These are phyloP conservation scores for Populus tomentosa DNA, from an alignment of 441 rosid genomes.

Conservation along the genomic window DNA sequence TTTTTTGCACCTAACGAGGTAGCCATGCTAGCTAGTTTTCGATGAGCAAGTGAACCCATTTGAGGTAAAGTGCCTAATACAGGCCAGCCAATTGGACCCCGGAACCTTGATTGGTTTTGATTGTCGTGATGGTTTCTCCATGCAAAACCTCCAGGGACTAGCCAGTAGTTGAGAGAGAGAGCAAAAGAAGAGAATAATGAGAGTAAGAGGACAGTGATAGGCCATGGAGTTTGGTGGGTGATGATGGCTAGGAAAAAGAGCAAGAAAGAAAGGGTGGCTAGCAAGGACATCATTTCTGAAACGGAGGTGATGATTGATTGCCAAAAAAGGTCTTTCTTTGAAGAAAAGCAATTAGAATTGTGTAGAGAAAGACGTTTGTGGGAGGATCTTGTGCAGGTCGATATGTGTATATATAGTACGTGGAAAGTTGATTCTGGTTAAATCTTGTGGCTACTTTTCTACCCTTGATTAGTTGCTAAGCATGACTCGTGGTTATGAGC, in stretches of 20 bases:
- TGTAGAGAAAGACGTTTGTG: slow-evolving; percentile 20
- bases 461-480: slow-evolving; percentile 27
- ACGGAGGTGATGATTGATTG: neutral
- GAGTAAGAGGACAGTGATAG: slow-evolving; percentile 19
- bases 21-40: slow-evolving; percentile 49
- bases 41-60: slow-evolving; percentile 64
- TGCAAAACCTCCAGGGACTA: slow-evolving; percentile 66
- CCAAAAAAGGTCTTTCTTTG: neutral
- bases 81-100: slow-evolving; percentile 56
- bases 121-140: slow-evolving; percentile 43
- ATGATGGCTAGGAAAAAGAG: slow-evolving; percentile 7
- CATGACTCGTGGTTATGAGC: neutral
- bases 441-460: slow-evolving; percentile 8
- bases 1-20: slow-evolving; percentile 35
- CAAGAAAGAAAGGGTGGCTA: slow-evolving; percentile 16
- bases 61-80: slow-evolving; percentile 41
- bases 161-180: slow-evolving; percentile 31
- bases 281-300: slow-evolving; percentile 20
- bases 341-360: slow-evolving; percentile 7
- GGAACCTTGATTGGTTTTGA: slow-evolving; percentile 17
- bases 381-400: slow-evolving; percentile 20
- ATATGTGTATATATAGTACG: slow-evolving; percentile 23
- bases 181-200: slow-evolving; percentile 17
- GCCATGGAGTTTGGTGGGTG: slow-evolving; percentile 18
- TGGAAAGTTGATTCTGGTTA: slow-evolving; percentile 11